Conservation (phyloP, 495 filamentous ascomycete genomes). For the Rostrohypoxylon terebratum region DNA sequence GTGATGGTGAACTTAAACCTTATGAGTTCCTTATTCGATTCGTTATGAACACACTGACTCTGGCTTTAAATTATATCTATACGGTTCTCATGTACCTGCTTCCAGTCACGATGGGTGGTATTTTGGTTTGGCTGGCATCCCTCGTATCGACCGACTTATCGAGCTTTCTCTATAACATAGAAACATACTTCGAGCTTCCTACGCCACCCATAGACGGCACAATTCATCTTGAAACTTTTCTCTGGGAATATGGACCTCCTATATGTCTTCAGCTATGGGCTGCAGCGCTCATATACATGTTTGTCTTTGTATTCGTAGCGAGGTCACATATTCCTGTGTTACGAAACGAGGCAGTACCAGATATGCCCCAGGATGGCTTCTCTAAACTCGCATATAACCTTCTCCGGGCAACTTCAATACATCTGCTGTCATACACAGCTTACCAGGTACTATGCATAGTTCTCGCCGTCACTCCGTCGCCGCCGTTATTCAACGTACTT, state of each 20-base stretch:
- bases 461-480: neutral
- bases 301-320: constrained; percentile 38
- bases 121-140: neutral
- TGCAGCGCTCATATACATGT: constrained; percentile 34
- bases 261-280: constrained; percentile 27
- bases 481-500: neutral
- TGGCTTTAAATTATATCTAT: constrained; percentile 20
- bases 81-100: neutral
- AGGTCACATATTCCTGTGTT: no score
- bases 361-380: constrained; percentile 34
- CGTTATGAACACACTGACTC: neutral
- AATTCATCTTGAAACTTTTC: neutral
- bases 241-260: constrained; percentile 37
- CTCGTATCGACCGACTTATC: constrained; percentile 4
- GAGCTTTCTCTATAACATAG: constrained; percentile 9
- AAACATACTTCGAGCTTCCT: constrained; percentile 10
- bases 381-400: constrained; percentile 29
- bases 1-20: constrained; percentile 7
- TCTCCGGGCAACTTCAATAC: constrained; percentile 40
- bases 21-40: no score
- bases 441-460: constrained; percentile 37
- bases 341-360: no score
- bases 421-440: constrained; percentile 44
- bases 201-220: constrained; percentile 14
- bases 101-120: neutral